phyloP scores from a whole-genome alignment of 2,329 filamentous ascomycete species.

The Hymenoscyphus repandus region DNA sequence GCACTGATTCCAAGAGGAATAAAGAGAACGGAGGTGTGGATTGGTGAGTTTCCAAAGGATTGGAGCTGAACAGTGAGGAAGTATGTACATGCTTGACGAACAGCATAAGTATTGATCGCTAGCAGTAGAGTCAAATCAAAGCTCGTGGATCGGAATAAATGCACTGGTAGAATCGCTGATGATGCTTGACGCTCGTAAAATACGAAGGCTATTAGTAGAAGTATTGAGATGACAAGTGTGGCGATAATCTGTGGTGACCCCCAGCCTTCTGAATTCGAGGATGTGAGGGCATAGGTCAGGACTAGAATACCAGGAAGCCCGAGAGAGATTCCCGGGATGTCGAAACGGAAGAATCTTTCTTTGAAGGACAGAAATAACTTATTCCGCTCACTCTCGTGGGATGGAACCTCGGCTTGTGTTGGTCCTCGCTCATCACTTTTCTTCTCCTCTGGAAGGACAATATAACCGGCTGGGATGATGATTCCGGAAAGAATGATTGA shows the following conservation, averaged over 20 bases:
- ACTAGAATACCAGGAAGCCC: slow-evolving; percentile 6
- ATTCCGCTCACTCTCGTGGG: neutral
- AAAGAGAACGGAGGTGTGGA: slow-evolving; percentile 7
- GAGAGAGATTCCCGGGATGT: slow-evolving; percentile 3
- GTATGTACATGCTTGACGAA: slow-evolving; percentile 7
- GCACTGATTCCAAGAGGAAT: slow-evolving; percentile 1
- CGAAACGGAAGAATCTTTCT: slow-evolving; percentile 4
- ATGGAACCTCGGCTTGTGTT: neutral
- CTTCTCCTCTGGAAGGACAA: slow-evolving; percentile 36
- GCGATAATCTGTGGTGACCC: slow-evolving; percentile 3
- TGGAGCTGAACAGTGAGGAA: slow-evolving; percentile 7
- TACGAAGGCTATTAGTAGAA: slow-evolving; percentile 1
- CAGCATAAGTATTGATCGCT: slow-evolving; percentile 2
- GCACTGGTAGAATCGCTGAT: slow-evolving; percentile 1
- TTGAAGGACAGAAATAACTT: slow-evolving; percentile 1
- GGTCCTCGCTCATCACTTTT: neutral
- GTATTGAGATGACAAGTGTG: slow-evolving; percentile 1
- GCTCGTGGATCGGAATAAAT: slow-evolving; percentile 1
- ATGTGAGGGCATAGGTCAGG: slow-evolving; percentile 6
- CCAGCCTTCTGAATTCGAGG: slow-evolving; percentile 4
- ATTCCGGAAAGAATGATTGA: slow-evolving; percentile 37
- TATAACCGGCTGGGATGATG: slow-evolving; percentile 39
- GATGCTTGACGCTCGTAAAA: slow-evolving; percentile 4
- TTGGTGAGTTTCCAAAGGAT: slow-evolving; percentile 4
- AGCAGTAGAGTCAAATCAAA: slow-evolving; percentile 5